These are phyloP conservation scores for Magnaporthiopsis incrustans DNA, from an alignment of 2,329 filamentous ascomycete species.

Conservation along the genomic window DNA sequence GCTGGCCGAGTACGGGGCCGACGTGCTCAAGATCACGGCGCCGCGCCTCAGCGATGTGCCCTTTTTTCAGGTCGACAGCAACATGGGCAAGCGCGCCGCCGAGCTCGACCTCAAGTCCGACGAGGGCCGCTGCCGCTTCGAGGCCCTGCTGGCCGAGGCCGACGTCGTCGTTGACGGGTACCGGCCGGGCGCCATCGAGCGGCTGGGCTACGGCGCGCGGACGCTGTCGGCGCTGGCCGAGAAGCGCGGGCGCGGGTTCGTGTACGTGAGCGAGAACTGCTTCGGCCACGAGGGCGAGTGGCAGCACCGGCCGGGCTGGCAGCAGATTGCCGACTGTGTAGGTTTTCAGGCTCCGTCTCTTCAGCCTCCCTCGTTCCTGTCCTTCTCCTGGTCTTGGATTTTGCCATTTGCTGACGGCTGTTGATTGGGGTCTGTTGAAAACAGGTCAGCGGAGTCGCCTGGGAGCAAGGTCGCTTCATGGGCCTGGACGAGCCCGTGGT, in stretches of 20 bases:
- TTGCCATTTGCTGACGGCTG: background rate
- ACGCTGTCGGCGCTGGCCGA: conserved; percentile 43
- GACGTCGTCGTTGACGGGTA: conserved; percentile 63
- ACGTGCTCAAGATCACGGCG: conserved; percentile 65
- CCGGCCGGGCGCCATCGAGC: conserved; percentile 55
- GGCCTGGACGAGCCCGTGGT: conserved; percentile 55
- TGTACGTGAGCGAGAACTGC: conserved; percentile 65
- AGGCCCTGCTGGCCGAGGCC: conserved; percentile 49
- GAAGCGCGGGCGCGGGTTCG: conserved; percentile 50
- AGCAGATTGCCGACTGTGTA: conserved; percentile 61
- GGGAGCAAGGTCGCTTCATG: conserved; percentile 56
- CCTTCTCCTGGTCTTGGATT: background rate
- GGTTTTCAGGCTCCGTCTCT: background rate
- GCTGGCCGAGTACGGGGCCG: conserved; percentile 67
- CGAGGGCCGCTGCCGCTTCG: conserved; percentile 46
- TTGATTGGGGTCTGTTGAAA: conserved; percentile 13
- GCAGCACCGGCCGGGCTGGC: conserved; percentile 59
- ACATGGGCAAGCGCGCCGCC: conserved; percentile 60
- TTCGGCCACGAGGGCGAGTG: conserved; percentile 60
- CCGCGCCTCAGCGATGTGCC: conserved; percentile 61
- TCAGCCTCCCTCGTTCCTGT: too few species aligned
- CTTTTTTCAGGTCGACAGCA: conserved; percentile 65
- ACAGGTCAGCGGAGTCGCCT: conserved; percentile 39
- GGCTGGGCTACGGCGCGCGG: conserved; percentile 54
- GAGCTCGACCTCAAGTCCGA: conserved; percentile 54